Base-by-base conservation (phyloP, 2,329 filamentous ascomycete genomes). In the Talaromyces rugulosus region DNA sequence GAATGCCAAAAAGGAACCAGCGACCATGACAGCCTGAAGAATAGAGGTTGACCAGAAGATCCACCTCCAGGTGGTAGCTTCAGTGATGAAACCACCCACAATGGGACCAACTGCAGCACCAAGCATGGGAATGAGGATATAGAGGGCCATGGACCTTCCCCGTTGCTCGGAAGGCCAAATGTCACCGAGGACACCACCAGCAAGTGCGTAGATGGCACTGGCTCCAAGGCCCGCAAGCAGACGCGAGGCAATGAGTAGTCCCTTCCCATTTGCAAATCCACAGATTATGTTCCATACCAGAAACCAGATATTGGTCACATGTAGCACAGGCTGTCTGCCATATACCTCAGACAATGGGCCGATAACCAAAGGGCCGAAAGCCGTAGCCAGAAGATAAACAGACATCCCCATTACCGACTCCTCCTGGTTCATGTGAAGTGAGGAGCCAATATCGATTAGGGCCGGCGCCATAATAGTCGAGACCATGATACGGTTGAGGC, bases 141-240 rank as follows among this genome's bases (percentile, higher is more conserved):
- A 87, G n/a, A 87, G 77, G 1, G 80, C 81, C 56, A 87, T 81
- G 2, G 85, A 84, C 61, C 76, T 77, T 6, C 85, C 85, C 66
- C 85, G 80, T 69, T 87, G 76, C 65, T 86, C 84, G 1, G 84
- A 76, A 11, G 73, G 72, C 75, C 83, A 87, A 16, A 82, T 75
- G 68, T 87, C 85, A 50, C 78, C 78, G 4, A 80, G 66, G 3
- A 80, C 74, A 34, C 78, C 77, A 42, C 71, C 66, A 0, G 75
- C 78, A 2, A 79, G 80, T 0, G 79, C 75, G 4, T 80, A 67
- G 70, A 87, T 85, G 58, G 81, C 81, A 14, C 81, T 83, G 4
- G 83, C 82, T 60, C 86, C 82, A 1, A 84, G 85, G 75, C 16
- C 81, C 81, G 65, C 83, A 81, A 50, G 76, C 71, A 2, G 82